Evolutionary conservation across 257 asterid species (phyloP), one percentile per base, ranked within the genome.

Genomic region (Plectranthus barbatus): DNA sequence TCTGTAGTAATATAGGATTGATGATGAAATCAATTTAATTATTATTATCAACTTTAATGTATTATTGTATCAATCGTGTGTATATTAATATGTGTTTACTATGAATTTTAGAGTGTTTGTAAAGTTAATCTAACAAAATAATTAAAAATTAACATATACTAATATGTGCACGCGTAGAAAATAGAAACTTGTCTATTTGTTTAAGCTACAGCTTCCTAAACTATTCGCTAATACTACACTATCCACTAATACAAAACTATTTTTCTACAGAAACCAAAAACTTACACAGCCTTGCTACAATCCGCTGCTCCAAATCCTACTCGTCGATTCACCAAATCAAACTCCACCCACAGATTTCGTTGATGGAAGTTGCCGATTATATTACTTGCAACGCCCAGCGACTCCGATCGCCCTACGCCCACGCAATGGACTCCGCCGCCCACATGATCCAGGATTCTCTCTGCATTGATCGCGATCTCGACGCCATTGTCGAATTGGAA

Each of bases 341-440:
- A 91, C 51, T 91, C 98, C 14, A 91, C 91, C 98, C 98, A 91
- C 9, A 69, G 74, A 71, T 86, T 84, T 15, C 82, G 87, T 60
- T 88, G 98, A 64, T 91, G 96, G 69, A 88, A 91, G 64, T 86
- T 91, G 5, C 98, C 98, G 12, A 91, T 78, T 1, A 91, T 88
- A 29, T 88, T 91, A 66, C 96, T 84, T 0, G 96, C 88, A 9
- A 84, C 79, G 6, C 90, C 94, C 0, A 88, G 85, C 2, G 82
- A 62, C 7, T 84, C 87, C 4, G 96, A 86, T 3, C 86, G 78
- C 29, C 92, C 95, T 41, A 91, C 72, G 6, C 84, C 95, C 0
- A 91, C 29, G 34, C 98, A 91, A 12, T 73, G 83, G 2, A 91
- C 81, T 0, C 90, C 95, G 34, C 66, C 82, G 0, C 80, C 95